Conservation (phyloP, 2,329 filamentous ascomycete species). For the Aspergillus puulaauensis region DNA sequence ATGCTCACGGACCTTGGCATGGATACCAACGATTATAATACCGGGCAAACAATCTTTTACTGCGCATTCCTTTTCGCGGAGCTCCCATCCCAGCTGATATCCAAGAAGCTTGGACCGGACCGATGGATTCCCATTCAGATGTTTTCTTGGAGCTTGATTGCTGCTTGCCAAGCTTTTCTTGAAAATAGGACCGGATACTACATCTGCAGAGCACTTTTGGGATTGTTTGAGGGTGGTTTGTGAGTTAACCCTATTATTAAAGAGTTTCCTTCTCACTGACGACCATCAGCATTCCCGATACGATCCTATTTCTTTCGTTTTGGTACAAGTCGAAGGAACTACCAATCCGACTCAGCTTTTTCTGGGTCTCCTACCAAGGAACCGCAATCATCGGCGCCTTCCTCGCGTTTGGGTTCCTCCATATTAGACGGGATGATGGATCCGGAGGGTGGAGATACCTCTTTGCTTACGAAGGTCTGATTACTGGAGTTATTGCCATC, state of each 20-base stretch:
- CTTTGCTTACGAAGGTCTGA: conserved; percentile 43
- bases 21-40: conserved; percentile 50
- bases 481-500: conserved; percentile 57
- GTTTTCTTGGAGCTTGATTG: conserved; percentile 56
- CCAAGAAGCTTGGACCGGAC: conserved; percentile 59
- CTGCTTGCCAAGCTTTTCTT: conserved; percentile 52
- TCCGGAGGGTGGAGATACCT: conserved; percentile 46
- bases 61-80: conserved; percentile 48
- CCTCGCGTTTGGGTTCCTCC: conserved; percentile 46
- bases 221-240: conserved; percentile 55
- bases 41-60: conserved; percentile 42
- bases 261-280: conserved; percentile 3
- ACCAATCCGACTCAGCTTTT: conserved; percentile 64
- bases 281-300: conserved; percentile 39
- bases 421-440: conserved; percentile 37
- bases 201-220: conserved; percentile 47
- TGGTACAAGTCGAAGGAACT: conserved; percentile 73
- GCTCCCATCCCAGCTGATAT: conserved; percentile 61
- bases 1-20: conserved; percentile 52
- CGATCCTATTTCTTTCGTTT: conserved; percentile 64
- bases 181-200: conserved; percentile 46
- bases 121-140: conserved; percentile 62
- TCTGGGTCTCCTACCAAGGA: conserved; percentile 65
- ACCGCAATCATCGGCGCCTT: conserved; percentile 50
- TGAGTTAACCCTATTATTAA: conserved; percentile 50